Evolutionary conservation across 441 rosid genomes (phyloP), one percentile per base, ranked within the genome.

Genomic region (Gossypium gossypioides): DNA sequence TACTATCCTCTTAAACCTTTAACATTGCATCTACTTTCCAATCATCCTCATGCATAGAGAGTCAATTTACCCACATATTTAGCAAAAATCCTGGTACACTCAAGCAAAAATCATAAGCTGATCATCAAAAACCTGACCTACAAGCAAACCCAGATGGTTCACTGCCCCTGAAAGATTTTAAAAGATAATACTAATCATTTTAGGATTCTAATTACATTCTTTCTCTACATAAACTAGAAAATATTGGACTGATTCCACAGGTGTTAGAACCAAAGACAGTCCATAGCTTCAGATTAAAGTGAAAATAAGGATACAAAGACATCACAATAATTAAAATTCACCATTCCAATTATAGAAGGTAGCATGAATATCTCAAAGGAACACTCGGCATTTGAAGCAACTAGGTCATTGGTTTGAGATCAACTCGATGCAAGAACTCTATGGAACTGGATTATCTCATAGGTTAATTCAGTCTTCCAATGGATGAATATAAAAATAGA

Each of bases 181-280:
- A n/a, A 58, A 25, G 8, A 58, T 27, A 58, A 8, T n/a, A 58
- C 4, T n/a, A 58, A 25, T 25, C n/a, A 27, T 58, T 58, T 25
- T n/a, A 27, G 19, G 63, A 37, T 58, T 58, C 29, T 25, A 27
- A 58, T 25, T 58, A 8, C 25, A 16, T 32, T 18, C 24, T 16
- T 61, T 34, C 44, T 34, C 67, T 16, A 9, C 25, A 61, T 3
- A 16, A 61, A 3, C 18, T 7, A 34, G 7, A 6, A 61, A 3
- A 4, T 18, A 44, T 61, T 34, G 24, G 19, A 59, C 64, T 59
- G 64, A 59, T 59, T 27, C 64, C 19, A 59, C 34, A 13, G 34
- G 64, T 60, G 37, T 60, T 60, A 60, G 42, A 60, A 34, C 42
- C 65, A 60, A 29, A 60, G 64, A 59, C 7, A 59, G 44, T 56